A percentile compares a stretch with the other conserved stretches of the same genome.
These are phyloP conservation scores for Elaeis oleifera DNA, from an alignment of 202 grass and related monocot species.

Conservation along the genomic window DNA sequence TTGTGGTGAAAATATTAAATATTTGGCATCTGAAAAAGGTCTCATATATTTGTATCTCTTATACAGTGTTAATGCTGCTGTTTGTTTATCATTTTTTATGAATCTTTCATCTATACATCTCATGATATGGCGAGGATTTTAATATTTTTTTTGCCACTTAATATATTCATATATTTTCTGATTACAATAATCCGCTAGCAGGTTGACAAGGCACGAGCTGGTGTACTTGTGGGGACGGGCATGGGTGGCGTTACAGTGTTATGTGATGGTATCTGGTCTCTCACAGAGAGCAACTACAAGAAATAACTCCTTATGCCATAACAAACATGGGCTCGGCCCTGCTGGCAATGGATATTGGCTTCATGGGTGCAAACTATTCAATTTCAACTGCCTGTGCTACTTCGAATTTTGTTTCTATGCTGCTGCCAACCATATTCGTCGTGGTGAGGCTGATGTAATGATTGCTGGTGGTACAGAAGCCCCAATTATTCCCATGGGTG, in stretches of 20 bases:
- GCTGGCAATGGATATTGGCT: conserved; percentile 61
- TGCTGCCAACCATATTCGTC: conserved; percentile 63
- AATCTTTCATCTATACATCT: no score
- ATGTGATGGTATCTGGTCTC: conserved; percentile 39
- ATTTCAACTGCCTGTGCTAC: conserved; percentile 77
- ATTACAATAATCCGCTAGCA: conserved; percentile 16
- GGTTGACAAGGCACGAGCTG: conserved; percentile 48
- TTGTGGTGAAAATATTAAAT: no score
- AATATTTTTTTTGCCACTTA: no score
- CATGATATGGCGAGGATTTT: no score
- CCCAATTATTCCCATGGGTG: conserved; percentile 52
- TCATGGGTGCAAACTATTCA: conserved; percentile 77
- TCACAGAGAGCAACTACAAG: conserved; percentile 45
- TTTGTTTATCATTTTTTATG: no score
- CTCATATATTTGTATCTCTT: no score
- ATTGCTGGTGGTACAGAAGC: conserved; percentile 78
- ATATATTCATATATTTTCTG: no score
- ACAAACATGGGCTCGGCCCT: conserved; percentile 68
- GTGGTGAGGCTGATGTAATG: conserved; percentile 68
- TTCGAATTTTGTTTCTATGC: conserved; percentile 74
- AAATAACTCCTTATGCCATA: conserved; percentile 45
- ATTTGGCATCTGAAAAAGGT: no score
- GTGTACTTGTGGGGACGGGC: conserved; percentile 60
- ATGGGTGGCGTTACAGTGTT: conserved; percentile 62
- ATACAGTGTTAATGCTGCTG: no score